Conservation (phyloP, 768 basidiomycete genomes). For the Mycena rebaudengoi region DNA sequence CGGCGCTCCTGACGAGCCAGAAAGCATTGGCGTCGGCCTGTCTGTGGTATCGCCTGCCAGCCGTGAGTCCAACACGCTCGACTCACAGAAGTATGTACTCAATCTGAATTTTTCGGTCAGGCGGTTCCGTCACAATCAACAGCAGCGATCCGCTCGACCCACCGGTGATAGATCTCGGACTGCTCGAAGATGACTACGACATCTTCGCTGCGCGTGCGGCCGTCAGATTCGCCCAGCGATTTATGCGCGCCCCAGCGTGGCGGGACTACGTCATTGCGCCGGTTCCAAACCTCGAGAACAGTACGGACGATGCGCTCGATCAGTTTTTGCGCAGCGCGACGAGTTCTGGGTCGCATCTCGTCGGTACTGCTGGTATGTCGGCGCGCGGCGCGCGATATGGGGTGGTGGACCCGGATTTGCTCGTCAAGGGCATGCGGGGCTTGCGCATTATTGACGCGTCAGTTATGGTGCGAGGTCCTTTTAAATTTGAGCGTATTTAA, state of each 20-base stretch:
- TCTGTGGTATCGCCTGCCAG: conserved; percentile 19
- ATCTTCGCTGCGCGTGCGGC: conserved; percentile 25
- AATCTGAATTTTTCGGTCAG: conserved; percentile 13
- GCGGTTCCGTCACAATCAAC: conserved; percentile 38
- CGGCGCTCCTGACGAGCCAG: too few species aligned
- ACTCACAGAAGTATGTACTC: neutral
- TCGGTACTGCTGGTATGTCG: conserved; percentile 7
- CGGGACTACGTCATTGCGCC: neutral
- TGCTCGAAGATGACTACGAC: conserved; percentile 38
- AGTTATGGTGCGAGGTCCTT: neutral
- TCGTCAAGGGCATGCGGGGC: conserved; percentile 1
- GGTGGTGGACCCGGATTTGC: conserved; percentile 9
- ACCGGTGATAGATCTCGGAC: conserved; percentile 55
- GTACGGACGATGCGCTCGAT: neutral
- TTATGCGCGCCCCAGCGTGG: neutral
- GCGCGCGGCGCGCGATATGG: neutral
- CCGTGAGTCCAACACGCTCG: conserved; percentile 27
- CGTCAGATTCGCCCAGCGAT: neutral
- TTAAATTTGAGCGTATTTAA: neutral
- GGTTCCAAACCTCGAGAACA: neutral
- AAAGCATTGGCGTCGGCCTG: conserved; percentile 9
- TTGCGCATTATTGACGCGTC: conserved; percentile 15
- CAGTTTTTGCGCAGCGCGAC: neutral
- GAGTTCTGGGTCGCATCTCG: conserved; percentile 8
- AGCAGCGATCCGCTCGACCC: conserved; percentile 48